phyloP scores from a whole-genome alignment of 768 basidiomycete genomes.

The Amanita rimosa region DNA sequence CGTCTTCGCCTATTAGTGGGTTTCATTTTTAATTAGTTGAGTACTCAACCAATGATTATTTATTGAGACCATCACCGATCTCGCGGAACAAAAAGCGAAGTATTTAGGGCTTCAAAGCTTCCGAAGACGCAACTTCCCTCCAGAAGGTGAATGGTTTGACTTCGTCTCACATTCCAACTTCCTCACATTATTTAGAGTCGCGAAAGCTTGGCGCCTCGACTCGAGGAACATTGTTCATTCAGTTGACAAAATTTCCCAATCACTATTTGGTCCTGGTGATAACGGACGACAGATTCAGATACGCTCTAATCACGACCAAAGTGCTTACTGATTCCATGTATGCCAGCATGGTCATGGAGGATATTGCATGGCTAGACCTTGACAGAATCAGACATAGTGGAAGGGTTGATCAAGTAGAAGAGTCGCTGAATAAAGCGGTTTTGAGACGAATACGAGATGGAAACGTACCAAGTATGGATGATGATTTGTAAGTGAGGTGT shows the following conservation, averaged over 20 bases:
- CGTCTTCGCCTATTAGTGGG: conserved; percentile 54
- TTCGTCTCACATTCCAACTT: neutral
- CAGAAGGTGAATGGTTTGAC: conserved; percentile 36
- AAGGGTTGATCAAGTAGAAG: neutral
- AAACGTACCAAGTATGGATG: neutral
- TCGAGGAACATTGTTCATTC: conserved; percentile 62
- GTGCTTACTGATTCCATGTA: conserved; percentile 43
- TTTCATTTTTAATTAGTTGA: conserved; percentile 3
- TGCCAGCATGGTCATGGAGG: conserved; percentile 55
- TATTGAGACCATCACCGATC: conserved; percentile 69
- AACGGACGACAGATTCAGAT: conserved; percentile 66
- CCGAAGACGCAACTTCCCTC: conserved; percentile 53
- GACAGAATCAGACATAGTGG: conserved; percentile 38
- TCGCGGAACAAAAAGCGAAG: conserved; percentile 76
- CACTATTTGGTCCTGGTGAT: conserved; percentile 84
- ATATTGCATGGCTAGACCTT: conserved; percentile 73
- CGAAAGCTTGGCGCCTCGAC: conserved; percentile 56
- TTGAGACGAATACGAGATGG: neutral
- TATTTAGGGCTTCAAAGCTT: conserved; percentile 75
- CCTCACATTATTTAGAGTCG: conserved; percentile 34
- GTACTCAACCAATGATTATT: neutral
- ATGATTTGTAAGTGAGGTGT: conserved; percentile 1
- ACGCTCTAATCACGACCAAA: conserved; percentile 67
- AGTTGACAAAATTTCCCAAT: conserved; percentile 61
- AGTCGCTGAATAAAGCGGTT: neutral